These are phyloP conservation scores for Cladosporium sp. DNA, from an alignment of 2,329 filamentous ascomycete species.

Conservation along the genomic window DNA sequence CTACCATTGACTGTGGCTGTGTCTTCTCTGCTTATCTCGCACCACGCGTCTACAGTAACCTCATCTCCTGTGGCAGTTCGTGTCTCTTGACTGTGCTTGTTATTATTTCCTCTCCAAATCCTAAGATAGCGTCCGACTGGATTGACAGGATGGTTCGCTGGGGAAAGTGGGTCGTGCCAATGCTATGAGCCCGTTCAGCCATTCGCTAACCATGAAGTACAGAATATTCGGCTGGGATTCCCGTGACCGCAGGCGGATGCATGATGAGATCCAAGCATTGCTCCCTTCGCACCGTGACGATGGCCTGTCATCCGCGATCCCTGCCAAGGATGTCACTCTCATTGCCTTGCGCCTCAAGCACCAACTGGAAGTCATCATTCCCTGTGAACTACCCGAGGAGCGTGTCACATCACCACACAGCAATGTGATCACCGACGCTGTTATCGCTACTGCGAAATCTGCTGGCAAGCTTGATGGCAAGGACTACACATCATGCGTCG, in stretches of 20 bases:
- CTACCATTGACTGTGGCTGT: slow-evolving; percentile 1
- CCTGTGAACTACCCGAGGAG: slow-evolving; percentile 81
- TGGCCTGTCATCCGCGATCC: slow-evolving; percentile 64
- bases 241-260: slow-evolving; percentile 40
- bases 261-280: slow-evolving; percentile 50
- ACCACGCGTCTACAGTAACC: not conserved
- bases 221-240: slow-evolving; percentile 33
- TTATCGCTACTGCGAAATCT: slow-evolving; percentile 76
- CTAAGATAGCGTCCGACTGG: slow-evolving; percentile 3
- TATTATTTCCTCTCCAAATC: not conserved
- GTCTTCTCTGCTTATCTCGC: not conserved
- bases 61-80: not conserved
- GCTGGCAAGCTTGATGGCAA: slow-evolving; percentile 58
- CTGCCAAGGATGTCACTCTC: slow-evolving; percentile 80
- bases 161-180: slow-evolving; percentile 22
- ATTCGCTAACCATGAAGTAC: slow-evolving; percentile 1
- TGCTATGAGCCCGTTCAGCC: not conserved
- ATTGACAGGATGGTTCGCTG: slow-evolving; percentile 25
- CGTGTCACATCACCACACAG: slow-evolving; percentile 79
- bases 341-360: slow-evolving; percentile 87
- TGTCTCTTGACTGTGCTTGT: not conserved
- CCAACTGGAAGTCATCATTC: slow-evolving; percentile 83
- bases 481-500: slow-evolving; percentile 75
- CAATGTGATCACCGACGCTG: slow-evolving; percentile 75
- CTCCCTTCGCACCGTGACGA: slow-evolving; percentile 64